Percentiles rank a stretch among this genome's conserved stretches.
phyloP scores from a whole-genome alignment of 495 filamentous ascomycete species.

The Penicillium bialowiezense region DNA sequence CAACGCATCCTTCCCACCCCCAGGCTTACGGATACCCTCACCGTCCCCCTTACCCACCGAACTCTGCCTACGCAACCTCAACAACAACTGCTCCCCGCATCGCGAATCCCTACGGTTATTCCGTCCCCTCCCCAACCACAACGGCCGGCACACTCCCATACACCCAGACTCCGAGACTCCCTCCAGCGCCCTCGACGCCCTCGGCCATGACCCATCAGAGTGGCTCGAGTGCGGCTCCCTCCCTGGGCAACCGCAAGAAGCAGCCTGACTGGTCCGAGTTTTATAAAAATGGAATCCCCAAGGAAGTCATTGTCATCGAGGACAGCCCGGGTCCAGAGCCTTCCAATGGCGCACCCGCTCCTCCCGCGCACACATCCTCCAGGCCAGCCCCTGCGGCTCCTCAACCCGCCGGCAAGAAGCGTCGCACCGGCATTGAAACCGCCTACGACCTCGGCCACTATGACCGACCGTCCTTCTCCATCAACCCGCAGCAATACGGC shows the following conservation, averaged over 20 bases:
- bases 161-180: slow-evolving; percentile 33
- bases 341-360: slow-evolving; percentile 32
- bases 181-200: slow-evolving; percentile 33
- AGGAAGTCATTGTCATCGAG: slow-evolving; percentile 94
- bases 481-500: slow-evolving; percentile 66
- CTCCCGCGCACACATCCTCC: slow-evolving; percentile 14
- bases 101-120: slow-evolving; percentile 47
- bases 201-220: slow-evolving; percentile 32
- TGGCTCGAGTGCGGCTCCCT: slow-evolving; percentile 33
- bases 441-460: slow-evolving; percentile 65
- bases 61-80: slow-evolving; percentile 50
- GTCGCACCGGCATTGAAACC: slow-evolving; percentile 59
- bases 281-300: slow-evolving; percentile 88
- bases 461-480: slow-evolving; percentile 61
- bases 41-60: slow-evolving; percentile 57
- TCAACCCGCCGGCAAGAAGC: slow-evolving; percentile 61
- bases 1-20: slow-evolving; percentile 70
- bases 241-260: slow-evolving; percentile 57
- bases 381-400: slow-evolving; percentile 23
- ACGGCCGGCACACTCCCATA: slow-evolving; percentile 36
- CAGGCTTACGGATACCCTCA: slow-evolving; percentile 68
- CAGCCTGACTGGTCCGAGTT: slow-evolving; percentile 83
- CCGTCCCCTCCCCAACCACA: slow-evolving; percentile 43
- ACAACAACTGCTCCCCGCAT: slow-evolving; percentile 51
- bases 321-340: slow-evolving; percentile 73